Percentiles rank a stretch among this genome's conserved stretches.
Conservation (phyloP, 805 yeast species). For the Pichia kluyveri region DNA sequence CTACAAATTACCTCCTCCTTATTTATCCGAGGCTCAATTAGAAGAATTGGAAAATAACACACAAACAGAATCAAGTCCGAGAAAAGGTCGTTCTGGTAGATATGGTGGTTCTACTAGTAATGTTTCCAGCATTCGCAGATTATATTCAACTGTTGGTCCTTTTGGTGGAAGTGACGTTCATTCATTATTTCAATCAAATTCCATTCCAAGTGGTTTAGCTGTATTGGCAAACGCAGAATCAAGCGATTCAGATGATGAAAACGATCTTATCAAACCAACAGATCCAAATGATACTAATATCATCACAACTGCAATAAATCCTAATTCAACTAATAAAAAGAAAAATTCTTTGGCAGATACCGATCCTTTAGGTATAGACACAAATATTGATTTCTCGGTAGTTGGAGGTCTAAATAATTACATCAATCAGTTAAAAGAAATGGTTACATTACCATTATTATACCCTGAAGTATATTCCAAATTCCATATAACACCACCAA, state of each 20-base stretch:
- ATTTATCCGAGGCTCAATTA: constrained; percentile 34
- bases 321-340: constrained; percentile 23
- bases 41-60: constrained; percentile 10
- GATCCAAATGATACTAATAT: constrained; percentile 25
- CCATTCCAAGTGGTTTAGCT: constrained; percentile 36
- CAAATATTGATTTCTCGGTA: constrained; percentile 47
- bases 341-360: constrained; percentile 71
- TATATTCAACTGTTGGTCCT: constrained; percentile 94
- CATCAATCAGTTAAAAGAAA: constrained; percentile 87
- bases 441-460: constrained; percentile 87
- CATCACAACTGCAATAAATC: constrained; percentile 11
- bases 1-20: constrained; percentile 79
- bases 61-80: constrained; percentile 18
- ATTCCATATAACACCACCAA: constrained; percentile 88
- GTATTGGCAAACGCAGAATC: constrained; percentile 32
- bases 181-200: constrained; percentile 63
- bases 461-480: constrained; percentile 91
- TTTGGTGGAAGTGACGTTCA: constrained; percentile 94
- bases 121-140: constrained; percentile 40
- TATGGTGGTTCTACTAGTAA: constrained; percentile 18
- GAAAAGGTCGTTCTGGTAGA: constrained; percentile 18
- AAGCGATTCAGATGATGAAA: constrained; percentile 41
- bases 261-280: constrained; percentile 28
- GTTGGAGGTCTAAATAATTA: constrained; percentile 91
- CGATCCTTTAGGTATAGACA: constrained; percentile 86